These are phyloP conservation scores for Ophiostoma fasciatum DNA, from an alignment of 2,329 filamentous ascomycete species.

Conservation along the genomic window DNA sequence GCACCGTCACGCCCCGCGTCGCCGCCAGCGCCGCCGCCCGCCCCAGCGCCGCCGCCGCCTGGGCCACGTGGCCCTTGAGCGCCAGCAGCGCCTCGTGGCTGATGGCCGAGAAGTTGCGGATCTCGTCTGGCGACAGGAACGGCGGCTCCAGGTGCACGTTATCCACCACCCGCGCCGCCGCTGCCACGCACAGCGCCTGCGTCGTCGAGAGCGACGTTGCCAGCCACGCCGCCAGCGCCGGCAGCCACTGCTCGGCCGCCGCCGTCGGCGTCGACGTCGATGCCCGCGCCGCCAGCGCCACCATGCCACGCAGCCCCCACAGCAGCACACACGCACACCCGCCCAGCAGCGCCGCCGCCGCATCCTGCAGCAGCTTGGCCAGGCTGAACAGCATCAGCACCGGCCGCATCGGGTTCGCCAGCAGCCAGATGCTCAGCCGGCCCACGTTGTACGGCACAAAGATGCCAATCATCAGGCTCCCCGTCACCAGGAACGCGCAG, in stretches of 20 bases:
- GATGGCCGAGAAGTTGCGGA: constrained; percentile 62
- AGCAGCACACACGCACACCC: constrained; percentile 26
- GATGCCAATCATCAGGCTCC: constrained; percentile 72
- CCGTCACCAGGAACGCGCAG: constrained; percentile 75
- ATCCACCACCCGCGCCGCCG: constrained; percentile 32
- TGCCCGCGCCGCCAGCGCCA: too few relatives aligned
- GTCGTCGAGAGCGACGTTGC: constrained; percentile 16
- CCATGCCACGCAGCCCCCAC: constrained; percentile 24
- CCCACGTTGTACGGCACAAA: constrained; percentile 89
- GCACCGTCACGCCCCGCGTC: constrained; percentile 23
- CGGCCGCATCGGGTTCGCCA: constrained; percentile 67
- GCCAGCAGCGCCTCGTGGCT: constrained; percentile 55
- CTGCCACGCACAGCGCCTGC: constrained; percentile 27
- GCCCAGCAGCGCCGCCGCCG: constrained; percentile 50
- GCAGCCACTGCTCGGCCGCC: too few relatives aligned
- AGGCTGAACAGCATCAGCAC: constrained; percentile 56
- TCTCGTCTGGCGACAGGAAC: constrained; percentile 40
- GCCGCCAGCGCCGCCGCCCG: constrained; percentile 28
- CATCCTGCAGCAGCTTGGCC: constrained; percentile 69
- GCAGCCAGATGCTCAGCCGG: constrained; percentile 63
- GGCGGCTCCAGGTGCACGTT: constrained; percentile 36
- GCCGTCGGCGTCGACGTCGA: too few relatives aligned
- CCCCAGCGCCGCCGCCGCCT: constrained; percentile 25
- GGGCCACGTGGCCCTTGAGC: constrained; percentile 38
- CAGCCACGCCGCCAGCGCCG: too few relatives aligned